Evolutionary conservation across 495 filamentous ascomycete genomes (phyloP).

Genomic region (Lophiostoma macrostomum): DNA sequence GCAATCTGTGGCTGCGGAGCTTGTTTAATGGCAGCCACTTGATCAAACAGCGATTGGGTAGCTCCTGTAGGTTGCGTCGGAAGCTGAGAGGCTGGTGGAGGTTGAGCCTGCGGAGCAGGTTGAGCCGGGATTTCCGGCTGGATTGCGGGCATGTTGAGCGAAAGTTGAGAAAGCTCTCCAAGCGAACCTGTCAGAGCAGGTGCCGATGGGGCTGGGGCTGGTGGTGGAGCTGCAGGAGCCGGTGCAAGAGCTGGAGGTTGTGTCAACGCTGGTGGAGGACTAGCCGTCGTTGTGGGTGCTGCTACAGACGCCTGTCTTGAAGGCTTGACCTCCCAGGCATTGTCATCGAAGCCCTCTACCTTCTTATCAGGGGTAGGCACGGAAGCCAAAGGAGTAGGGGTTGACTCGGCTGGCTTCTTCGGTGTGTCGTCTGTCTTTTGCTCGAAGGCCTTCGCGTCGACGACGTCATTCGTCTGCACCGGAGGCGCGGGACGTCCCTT

Average conservation of each 20-base stretch:
- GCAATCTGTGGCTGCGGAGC: constrained; percentile 46
- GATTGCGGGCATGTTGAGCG: constrained; percentile 26
- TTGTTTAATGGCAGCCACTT: constrained; percentile 34
- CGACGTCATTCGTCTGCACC: constrained; percentile 76
- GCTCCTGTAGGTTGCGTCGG: constrained; percentile 33
- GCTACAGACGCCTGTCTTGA: constrained; percentile 56
- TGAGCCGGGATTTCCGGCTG: constrained; percentile 17
- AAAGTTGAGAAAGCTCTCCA: constrained; percentile 18
- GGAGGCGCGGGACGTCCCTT: constrained; percentile 85
- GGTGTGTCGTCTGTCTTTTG: constrained; percentile 54
- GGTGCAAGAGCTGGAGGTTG: constrained; percentile 53
- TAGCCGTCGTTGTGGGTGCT: constrained; percentile 39
- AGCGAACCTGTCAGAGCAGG: constrained; percentile 36
- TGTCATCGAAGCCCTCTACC: constrained; percentile 80
- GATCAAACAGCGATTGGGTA: constrained; percentile 29
- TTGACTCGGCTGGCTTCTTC: constrained; percentile 44
- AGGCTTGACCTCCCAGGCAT: constrained; percentile 97
- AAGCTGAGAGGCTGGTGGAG: constrained; percentile 42
- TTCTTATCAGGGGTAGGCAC: constrained; percentile 46
- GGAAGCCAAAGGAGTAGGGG: constrained; percentile 50
- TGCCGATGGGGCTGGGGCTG: constrained; percentile 43
- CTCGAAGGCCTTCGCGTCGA: constrained; percentile 83
- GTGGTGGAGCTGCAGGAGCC: constrained; percentile 68
- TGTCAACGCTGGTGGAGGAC: constrained; percentile 41
- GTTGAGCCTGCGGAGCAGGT: constrained; percentile 4